Conservation (phyloP, 2,329 filamentous ascomycete species). For the Diaporthe vaccinii region DNA sequence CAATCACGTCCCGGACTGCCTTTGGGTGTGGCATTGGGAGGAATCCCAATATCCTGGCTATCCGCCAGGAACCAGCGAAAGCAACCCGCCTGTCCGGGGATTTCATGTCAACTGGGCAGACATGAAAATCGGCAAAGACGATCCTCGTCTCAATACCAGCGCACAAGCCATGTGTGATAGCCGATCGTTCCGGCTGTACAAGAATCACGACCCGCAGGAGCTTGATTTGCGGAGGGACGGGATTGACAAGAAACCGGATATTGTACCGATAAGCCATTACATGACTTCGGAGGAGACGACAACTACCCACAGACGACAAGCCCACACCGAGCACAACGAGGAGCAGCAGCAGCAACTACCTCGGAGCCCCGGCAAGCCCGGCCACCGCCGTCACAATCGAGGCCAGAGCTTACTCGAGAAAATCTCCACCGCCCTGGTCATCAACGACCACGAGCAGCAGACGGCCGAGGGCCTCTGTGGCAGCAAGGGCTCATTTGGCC, state of each 20-base stretch:
- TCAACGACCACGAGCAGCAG: constrained; percentile 2
- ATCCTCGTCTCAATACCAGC: neutral
- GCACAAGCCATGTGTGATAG: neutral
- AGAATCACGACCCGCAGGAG: neutral
- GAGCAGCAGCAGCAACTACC: too few species aligned
- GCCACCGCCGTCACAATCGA: neutral
- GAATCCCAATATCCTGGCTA: neutral
- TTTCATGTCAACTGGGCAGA: neutral
- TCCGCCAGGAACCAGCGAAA: neutral
- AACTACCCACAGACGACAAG: neutral
- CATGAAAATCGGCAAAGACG: neutral
- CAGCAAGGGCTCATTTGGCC: neutral
- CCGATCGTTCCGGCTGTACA: neutral
- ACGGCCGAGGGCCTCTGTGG: neutral
- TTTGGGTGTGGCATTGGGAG: neutral
- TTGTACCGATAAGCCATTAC: neutral
- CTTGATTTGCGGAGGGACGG: neutral
- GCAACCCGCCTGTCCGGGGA: neutral
- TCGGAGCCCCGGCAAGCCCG: too few species aligned
- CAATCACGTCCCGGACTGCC: neutral
- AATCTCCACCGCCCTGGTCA: neutral
- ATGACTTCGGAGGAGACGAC: neutral
- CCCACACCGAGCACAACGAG: neutral
- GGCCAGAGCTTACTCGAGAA: neutral
- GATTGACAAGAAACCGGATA: neutral